These are phyloP conservation scores for Fusarium acutatum DNA, from an alignment of 2,329 filamentous ascomycete genomes.

Conservation along the genomic window DNA sequence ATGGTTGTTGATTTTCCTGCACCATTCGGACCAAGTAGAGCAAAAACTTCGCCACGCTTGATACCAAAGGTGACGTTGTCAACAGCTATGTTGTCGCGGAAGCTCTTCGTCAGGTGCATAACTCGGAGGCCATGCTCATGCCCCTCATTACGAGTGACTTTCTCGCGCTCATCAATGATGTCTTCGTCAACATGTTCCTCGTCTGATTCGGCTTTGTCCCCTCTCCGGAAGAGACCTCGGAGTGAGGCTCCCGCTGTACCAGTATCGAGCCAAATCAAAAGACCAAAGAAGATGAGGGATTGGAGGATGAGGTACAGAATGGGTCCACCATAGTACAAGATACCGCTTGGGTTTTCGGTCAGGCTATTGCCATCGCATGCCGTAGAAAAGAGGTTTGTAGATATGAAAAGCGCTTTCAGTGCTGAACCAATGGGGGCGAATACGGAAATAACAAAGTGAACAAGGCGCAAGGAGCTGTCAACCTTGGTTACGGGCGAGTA, in stretches of 20 bases:
- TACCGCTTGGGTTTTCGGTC: conserved; percentile 72
- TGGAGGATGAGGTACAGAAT: conserved; percentile 86
- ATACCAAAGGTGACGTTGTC: conserved; percentile 89
- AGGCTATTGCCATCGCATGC: conserved; percentile 74
- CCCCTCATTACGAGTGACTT: conserved; percentile 58
- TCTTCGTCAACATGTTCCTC: conserved; percentile 62
- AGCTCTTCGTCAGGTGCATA: conserved; percentile 80
- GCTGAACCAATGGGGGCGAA: conserved; percentile 82
- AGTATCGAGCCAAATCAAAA: conserved; percentile 83
- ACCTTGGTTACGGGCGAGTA: conserved; percentile 76
- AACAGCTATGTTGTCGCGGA: conserved; percentile 80
- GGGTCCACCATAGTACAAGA: conserved; percentile 81
- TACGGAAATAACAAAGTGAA: conserved; percentile 78
- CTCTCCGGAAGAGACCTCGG: conserved; percentile 50
- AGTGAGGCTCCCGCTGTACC: conserved; percentile 70
- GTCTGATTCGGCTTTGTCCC: conserved; percentile 40
- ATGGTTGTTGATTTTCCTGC: conserved; percentile 93
- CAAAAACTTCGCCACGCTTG: conserved; percentile 82
- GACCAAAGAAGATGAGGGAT: conserved; percentile 71
- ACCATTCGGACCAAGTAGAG: conserved; percentile 88
- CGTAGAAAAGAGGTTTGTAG: conserved; percentile 84
- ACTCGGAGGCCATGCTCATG: conserved; percentile 76
- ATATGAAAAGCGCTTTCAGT: conserved; percentile 76
- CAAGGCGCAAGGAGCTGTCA: conserved; percentile 71
- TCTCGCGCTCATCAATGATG: conserved; percentile 69